Conservation (phyloP, 768 basidiomycete genomes). For the Tulasnella sp. region DNA sequence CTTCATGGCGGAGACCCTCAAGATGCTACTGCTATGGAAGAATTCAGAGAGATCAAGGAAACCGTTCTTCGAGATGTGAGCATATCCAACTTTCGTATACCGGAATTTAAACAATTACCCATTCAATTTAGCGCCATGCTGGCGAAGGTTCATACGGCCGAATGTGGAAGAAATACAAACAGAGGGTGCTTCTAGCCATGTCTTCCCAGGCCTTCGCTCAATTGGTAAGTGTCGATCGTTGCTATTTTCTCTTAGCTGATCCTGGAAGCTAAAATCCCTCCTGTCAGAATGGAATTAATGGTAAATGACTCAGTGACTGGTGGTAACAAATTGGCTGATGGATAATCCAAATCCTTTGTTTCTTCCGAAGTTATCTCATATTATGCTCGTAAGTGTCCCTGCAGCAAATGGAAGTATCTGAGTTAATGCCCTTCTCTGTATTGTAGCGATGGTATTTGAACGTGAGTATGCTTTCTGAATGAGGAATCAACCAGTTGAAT, state of each 20-base stretch:
- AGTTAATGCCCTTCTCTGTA: background rate
- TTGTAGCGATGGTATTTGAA: constrained; percentile 76
- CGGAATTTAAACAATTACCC: background rate
- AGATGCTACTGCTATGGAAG: constrained; percentile 55
- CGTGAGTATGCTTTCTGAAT: constrained; percentile 32
- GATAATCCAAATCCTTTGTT: constrained; percentile 1
- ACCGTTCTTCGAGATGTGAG: constrained; percentile 56
- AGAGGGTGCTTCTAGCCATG: constrained; percentile 84
- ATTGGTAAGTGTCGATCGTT: constrained; percentile 55
- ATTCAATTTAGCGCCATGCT: constrained; percentile 45
- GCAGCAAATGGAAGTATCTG: no score
- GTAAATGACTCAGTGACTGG: constrained; percentile 30
- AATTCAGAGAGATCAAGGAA: constrained; percentile 83
- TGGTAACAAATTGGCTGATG: no score
- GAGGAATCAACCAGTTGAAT: background rate
- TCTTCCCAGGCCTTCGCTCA: constrained; percentile 93
- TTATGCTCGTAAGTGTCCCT: constrained; percentile 60
- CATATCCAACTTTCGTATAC: background rate
- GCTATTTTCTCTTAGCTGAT: background rate
- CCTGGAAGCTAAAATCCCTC: background rate
- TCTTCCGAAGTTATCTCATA: constrained; percentile 69
- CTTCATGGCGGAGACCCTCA: constrained; percentile 71
- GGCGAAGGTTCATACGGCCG: constrained; percentile 60
- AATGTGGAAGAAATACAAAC: constrained; percentile 83
- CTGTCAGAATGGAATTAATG: constrained; percentile 89